These are phyloP conservation scores for Penstemon davidsonii DNA, from an alignment of 257 asterid species.

Conservation along the genomic window DNA sequence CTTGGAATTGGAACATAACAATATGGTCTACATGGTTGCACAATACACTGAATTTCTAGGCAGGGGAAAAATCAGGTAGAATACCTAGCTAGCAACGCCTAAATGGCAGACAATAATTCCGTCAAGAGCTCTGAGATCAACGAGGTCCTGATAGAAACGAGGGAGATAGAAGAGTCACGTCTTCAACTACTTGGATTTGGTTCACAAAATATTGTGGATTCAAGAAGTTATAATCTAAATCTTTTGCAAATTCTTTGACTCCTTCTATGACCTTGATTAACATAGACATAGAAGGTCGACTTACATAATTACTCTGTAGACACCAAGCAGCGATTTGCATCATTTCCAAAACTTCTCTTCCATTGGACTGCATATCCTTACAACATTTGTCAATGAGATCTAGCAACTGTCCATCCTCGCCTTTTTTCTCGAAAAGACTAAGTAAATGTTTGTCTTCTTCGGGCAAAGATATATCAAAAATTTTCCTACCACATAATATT, in stretches of 20 bases:
- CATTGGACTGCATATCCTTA: constrained; percentile 15
- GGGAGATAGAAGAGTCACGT: constrained; percentile 25
- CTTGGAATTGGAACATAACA: too few species aligned
- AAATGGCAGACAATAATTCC: too few species aligned
- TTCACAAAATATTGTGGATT: background rate
- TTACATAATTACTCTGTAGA: constrained; percentile 24
- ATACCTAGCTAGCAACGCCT: too few species aligned
- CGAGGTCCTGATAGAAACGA: constrained; percentile 34
- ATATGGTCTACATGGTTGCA: too few species aligned
- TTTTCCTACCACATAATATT: constrained; percentile 30
- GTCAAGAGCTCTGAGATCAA: constrained; percentile 1
- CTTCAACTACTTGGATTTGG: background rate
- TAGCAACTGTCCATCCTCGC: constrained; percentile 22
- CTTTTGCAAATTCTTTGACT: background rate
- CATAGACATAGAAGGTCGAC: constrained; percentile 31
- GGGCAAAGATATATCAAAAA: constrained; percentile 18
- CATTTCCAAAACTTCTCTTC: constrained; percentile 24
- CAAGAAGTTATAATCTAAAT: constrained; percentile 12
- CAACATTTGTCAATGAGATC: constrained; percentile 26
- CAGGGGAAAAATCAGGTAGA: too few species aligned
- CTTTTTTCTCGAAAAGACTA: constrained; percentile 24
- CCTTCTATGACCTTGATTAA: constrained; percentile 34
- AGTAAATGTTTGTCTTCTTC: constrained; percentile 31
- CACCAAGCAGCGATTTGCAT: constrained; percentile 34
- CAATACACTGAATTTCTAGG: too few species aligned